Base-by-base conservation (phyloP, 176 grass and related monocot genomes). In the Pontederia crassipes region DNA sequence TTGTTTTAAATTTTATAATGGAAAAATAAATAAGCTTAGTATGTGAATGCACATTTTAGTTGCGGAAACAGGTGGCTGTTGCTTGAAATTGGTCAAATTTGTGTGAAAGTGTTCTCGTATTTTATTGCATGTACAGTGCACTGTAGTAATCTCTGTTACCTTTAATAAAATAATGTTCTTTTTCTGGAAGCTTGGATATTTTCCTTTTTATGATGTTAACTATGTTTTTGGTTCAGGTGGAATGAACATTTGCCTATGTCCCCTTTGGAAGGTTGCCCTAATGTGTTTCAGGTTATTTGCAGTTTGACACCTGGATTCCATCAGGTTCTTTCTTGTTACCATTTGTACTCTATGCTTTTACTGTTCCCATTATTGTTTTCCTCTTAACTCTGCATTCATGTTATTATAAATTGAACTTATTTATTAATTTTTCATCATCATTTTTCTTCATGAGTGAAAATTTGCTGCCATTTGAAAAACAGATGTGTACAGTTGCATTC, bases 221-320 rank as follows among this genome's bases (percentile, higher is more conserved):
- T 61, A 73, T 45, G 18, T 1, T 40, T 24, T 64, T 69, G 51
- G 68, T 55, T 35, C 68, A 98, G 94, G 74, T 98, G 94, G 94
- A 66, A 81, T 15, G 94, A 89, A 51, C 84, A 88, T 86, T 69
- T 93, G 62, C 94, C 79, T 0, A 89, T 98, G 94, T 86, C 94
- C 69, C 88, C 94, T 17, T 74, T 92, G 3, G 88, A 98, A 80
- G 85, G 75, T 56, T 93, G 88, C 28, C 88, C 94, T 45, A 77
- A 77, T 1, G 79, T 93, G 58, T 98, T 92, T 77, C 94, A 98
- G 75, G 82, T 75, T 64, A 78, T 79, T 12, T 93, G 85, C 79
- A 74, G 46, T 59, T 76, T 98, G 75, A 16, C 79, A 54, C 94
- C 82, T 56, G 94, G 94, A 32, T 48, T 79, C 58, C 68, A 98